Base-by-base conservation (phyloP, 2,329 filamentous ascomycete genomes). In the Curvularia lunata region DNA sequence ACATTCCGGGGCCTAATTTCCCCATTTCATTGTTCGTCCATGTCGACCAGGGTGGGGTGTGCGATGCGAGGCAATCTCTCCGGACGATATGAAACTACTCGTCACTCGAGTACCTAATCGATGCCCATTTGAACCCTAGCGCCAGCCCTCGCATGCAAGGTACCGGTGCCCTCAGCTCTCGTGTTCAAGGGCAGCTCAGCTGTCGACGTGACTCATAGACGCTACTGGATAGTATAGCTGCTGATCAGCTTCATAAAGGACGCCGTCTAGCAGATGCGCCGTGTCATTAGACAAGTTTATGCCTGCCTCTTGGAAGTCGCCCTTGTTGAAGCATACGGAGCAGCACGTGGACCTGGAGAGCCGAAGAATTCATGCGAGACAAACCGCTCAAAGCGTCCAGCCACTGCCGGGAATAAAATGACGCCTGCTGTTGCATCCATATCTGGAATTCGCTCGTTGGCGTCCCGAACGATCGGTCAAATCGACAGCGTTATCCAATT, bases 61-160 rank as follows among this genome's bases (percentile, higher is more conserved):
- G 34, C 34, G 34, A 37, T 37, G 34, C 34, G 34, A 37, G 16
- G 34, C 34, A 37, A 18, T 37, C 34, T 37, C 34, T 37, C 46
- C 63, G 62, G 63, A 61, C 62, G 58, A 61, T 16, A 37, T 37
- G 34, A 37, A 37, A 18, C 34, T 37, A 37, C 16, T 37, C 34
- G 16, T 37, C 34, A 37, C 34, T 37, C 34, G 34, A 37, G 34
- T 37, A 37, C 5, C 16, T 18, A 18, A 37, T 37, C 34, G 16
- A 37, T 37, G 34, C 34, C 34, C 16, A 18, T 37, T 63, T 62
- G 52, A 54, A 60, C 57, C 58, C 56, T 65, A 65, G 62, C 59
- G 58, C 55, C 48, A 49, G 53, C 47, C 46, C 53, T 13, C 43
- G 59, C 59, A 69, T 69, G 67, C 67, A 69, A 69, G 67, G 67